Conservation (phyloP, 2,329 filamentous ascomycete genomes). For the Aspergillus cejpii region DNA sequence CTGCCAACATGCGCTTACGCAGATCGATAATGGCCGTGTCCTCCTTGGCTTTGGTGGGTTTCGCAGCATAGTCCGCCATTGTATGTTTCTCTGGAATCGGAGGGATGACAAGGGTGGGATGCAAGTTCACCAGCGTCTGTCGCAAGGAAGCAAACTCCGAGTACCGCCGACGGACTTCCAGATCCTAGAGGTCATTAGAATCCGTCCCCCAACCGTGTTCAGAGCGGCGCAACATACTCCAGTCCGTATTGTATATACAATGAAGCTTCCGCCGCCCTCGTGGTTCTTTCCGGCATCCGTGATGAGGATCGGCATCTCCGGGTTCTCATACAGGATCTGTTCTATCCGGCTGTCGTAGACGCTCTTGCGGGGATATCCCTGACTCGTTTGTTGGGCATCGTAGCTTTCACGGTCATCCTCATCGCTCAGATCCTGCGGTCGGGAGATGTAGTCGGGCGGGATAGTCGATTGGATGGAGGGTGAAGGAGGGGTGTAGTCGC, state of each 20-base stretch:
- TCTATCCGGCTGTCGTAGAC: conserved; percentile 94
- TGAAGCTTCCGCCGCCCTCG: conserved; percentile 86
- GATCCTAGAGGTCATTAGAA: conserved; percentile 54
- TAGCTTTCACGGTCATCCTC: conserved; percentile 53
- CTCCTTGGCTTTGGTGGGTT: conserved; percentile 95
- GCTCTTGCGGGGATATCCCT: conserved; percentile 55
- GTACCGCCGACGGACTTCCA: conserved; percentile 90
- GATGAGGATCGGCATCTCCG: conserved; percentile 81
- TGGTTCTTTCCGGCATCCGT: conserved; percentile 91
- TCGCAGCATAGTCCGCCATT: conserved; percentile 97
- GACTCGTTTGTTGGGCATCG: conserved; percentile 46
- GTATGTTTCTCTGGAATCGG: conserved; percentile 98
- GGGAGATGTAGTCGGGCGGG: conserved; percentile 53
- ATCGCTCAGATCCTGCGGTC: conserved; percentile 51
- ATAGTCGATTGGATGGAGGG: conserved; percentile 66
- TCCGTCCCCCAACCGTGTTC: conserved; percentile 5
- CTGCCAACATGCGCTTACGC: conserved; percentile 90
- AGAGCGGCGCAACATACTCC: conserved; percentile 54
- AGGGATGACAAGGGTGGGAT: conserved; percentile 90
- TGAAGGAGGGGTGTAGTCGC: conserved; percentile 58
- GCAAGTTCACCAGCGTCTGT: conserved; percentile 79
- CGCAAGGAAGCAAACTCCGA: conserved; percentile 92
- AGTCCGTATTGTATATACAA: conserved; percentile 94
- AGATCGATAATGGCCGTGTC: conserved; percentile 95
- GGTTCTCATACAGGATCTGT: conserved; percentile 94